Percentiles rank a stretch among this genome's conserved stretches.
These are phyloP conservation scores for Salvia miltiorrhiza DNA, from an alignment of 257 asterid species.

Conservation along the genomic window DNA sequence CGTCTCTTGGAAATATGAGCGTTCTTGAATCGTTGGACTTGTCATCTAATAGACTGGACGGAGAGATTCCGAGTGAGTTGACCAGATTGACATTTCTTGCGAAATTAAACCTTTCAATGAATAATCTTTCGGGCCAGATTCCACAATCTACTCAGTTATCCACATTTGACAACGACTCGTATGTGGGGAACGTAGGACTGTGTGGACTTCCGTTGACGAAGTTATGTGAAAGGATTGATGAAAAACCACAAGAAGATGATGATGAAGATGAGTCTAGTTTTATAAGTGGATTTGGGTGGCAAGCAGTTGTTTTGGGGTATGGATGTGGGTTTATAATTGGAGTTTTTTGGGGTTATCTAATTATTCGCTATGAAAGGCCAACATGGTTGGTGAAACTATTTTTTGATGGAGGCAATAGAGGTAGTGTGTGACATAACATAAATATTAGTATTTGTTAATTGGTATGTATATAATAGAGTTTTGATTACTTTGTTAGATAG, in stretches of 20 bases:
- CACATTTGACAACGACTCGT: background rate
- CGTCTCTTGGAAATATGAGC: background rate
- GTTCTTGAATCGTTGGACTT: background rate
- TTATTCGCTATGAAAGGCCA: background rate
- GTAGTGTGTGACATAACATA: background rate
- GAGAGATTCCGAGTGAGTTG: background rate
- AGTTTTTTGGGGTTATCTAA: background rate
- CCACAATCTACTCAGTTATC: background rate
- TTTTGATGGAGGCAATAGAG: background rate
- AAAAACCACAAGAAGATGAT: background rate
- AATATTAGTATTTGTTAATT: too few relatives aligned
- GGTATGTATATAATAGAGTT: background rate
- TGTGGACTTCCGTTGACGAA: constrained; percentile 3
- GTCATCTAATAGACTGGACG: background rate
- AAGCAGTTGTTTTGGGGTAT: background rate
- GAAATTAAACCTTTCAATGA: background rate
- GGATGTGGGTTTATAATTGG: background rate
- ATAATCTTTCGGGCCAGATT: background rate
- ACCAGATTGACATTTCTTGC: background rate
- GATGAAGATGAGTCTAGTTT: background rate
- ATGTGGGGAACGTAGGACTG: background rate
- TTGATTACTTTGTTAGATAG: too few relatives aligned
- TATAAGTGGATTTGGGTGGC: background rate
- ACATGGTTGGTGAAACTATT: background rate
- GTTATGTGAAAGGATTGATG: background rate